Conservation (phyloP, 257 asterid species). For the Perilla frutescens region DNA sequence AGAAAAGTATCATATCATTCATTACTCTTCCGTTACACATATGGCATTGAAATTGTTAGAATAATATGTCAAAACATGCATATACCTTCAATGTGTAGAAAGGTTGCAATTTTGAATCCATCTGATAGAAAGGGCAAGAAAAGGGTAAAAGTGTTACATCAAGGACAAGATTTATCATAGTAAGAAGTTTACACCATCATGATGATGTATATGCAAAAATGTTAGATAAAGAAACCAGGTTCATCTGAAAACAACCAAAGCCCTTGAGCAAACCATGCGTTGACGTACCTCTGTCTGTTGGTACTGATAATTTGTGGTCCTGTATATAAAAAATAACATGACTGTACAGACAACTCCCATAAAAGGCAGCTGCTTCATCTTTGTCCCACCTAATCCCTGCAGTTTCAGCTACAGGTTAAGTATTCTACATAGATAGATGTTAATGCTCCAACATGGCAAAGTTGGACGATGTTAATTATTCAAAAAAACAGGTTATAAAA, state of each 20-base stretch:
- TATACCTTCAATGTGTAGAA: conserved; percentile 60
- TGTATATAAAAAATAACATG: conserved; percentile 73
- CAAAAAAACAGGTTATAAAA: background rate
- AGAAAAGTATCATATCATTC: background rate
- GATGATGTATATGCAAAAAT: background rate
- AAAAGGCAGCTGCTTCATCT: conserved; percentile 81
- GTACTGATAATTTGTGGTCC: conserved; percentile 84
- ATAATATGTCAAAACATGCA: background rate
- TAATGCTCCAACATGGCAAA: conserved; percentile 1
- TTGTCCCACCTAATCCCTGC: conserved; percentile 79
- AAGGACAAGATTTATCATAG: background rate
- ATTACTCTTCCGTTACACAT: background rate
- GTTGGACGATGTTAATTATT: background rate
- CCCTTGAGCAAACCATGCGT: conserved; percentile 24
- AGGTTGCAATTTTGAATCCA: conserved; percentile 60
- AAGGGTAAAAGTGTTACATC: conserved; percentile 14
- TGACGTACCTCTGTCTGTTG: conserved; percentile 74
- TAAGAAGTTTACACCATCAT: conserved; percentile 4
- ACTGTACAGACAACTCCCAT: conserved; percentile 75
- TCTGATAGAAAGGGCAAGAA: conserved; percentile 50
- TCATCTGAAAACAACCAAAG: background rate
- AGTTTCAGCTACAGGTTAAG: conserved; percentile 27
- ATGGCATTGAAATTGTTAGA: conserved; percentile 10
- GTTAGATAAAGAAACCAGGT: background rate
- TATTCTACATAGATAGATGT: conserved; percentile 13